Evolutionary conservation across 129 eudicot species (phyloP).

Genomic region (Silybum marianum): DNA sequence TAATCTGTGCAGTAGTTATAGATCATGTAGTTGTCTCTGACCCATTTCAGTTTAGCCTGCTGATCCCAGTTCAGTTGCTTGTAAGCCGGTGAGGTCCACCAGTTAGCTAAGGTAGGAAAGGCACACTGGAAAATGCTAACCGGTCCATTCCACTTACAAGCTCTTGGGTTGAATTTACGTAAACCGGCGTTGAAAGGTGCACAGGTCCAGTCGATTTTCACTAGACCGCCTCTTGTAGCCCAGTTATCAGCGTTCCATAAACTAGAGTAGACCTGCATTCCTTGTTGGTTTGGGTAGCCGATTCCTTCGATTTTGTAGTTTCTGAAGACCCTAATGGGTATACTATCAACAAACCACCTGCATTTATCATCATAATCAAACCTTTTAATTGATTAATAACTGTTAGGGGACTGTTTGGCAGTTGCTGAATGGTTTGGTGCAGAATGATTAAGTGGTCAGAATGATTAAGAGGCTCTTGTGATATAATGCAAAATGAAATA

Average conservation of each 20-base stretch:
- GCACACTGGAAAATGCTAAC: constrained; percentile 37
- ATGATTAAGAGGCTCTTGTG: no score
- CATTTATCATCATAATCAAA: background rate
- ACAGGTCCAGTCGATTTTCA: constrained; percentile 56
- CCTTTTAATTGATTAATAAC: background rate
- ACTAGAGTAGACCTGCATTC: constrained; percentile 62
- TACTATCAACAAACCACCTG: constrained; percentile 67
- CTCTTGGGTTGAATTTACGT: constrained; percentile 43
- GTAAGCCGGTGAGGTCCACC: constrained; percentile 50
- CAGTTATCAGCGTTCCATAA: constrained; percentile 74
- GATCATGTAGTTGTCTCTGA: constrained; percentile 49
- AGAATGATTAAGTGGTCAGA: no score
- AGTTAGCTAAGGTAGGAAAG: constrained; percentile 32
- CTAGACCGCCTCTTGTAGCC: constrained; percentile 67
- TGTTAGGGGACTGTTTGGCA: no score
- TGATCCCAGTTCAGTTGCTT: constrained; percentile 35
- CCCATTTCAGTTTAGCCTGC: constrained; percentile 42
- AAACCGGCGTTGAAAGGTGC: constrained; percentile 55
- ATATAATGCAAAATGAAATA: no score
- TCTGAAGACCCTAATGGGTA: constrained; percentile 61
- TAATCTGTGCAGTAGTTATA: constrained; percentile 59
- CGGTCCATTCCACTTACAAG: constrained; percentile 49
- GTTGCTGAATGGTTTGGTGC: no score
- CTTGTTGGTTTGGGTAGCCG: constrained; percentile 61
- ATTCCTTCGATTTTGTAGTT: constrained; percentile 53